Base-by-base conservation (phyloP, 2,329 filamentous ascomycete species). In the Hymenoscyphus fructigenus region DNA sequence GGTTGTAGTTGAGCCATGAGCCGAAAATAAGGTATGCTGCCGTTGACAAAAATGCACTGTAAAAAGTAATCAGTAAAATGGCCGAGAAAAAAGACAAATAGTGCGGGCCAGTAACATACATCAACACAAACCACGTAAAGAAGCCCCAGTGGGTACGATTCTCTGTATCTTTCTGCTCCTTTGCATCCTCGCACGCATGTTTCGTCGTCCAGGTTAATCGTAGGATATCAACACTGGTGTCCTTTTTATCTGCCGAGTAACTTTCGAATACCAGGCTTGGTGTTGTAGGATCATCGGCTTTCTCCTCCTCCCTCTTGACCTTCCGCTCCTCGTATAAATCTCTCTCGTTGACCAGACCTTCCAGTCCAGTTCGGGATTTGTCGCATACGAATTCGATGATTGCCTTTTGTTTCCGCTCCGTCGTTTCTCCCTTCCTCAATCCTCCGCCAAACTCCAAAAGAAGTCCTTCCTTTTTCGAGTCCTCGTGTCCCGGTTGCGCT, bases 1-100 rank as follows among this genome's bases (percentile, higher is more conserved):
- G 91, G 81, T 93, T 97, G 84, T 98, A 98, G 82, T 98, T 98
- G 77, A 98, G 88, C 95, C 95, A 99, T 23, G 93, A 96, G 69
- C 94, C 93, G 75, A 98, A 98, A 77, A 98, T 97, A 70, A 99
- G 88, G 80, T 98, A 99, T 28, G 93, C 82, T 1, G 95, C 92
- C 50, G 88, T 90, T 57, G 86, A 86, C 68, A 98, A 84, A 85
- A 99, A 99, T 66, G 90, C 80, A 71, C 93, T 97, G 70, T n/a
- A 61, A 9, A 34, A 38, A 38, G 38, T 34, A 23, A 62, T 56
- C n/a, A 28, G 68, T 58, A 73, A 61, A 57, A 9, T 26, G 5
- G 7, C 44, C n/a, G n/a, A n/a, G n/a, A n/a, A 15, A 29, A 9
- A 17, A 23, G 7, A 26, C 17, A 56, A 4, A 26, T 23, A 34